Percentiles rank a stretch among this genome's conserved stretches.
Conservation (phyloP, 768 basidiomycete species). For the Neoboletus subvelutipes region DNA sequence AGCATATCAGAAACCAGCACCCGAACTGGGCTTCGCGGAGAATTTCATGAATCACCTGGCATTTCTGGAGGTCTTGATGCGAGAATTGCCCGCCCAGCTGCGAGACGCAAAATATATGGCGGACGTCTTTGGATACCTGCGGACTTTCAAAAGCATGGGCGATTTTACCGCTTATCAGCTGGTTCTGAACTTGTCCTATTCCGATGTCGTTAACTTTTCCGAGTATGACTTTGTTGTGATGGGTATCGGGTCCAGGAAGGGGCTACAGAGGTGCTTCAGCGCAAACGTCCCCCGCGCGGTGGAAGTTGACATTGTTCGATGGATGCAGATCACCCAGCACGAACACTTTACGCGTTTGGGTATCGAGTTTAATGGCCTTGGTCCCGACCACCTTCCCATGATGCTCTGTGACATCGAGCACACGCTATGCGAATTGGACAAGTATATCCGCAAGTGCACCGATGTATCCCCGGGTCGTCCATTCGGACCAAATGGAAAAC, state of each 20-base stretch:
- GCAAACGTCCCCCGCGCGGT: conserved; percentile 38
- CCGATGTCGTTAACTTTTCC: conserved; percentile 56
- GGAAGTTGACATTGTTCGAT: conserved; percentile 61
- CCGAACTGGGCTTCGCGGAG: conserved; percentile 47
- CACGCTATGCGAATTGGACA: conserved; percentile 75
- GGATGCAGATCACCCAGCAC: conserved; percentile 58
- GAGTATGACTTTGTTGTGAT: conserved; percentile 68
- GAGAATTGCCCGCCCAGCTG: conserved; percentile 51
- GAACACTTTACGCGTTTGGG: conserved; percentile 62
- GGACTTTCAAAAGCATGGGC: conserved; percentile 69
- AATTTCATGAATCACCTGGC: conserved; percentile 62
- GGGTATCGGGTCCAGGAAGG: conserved; percentile 65
- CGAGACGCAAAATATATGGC: conserved; percentile 51
- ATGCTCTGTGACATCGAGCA: conserved; percentile 76
- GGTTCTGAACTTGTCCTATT: conserved; percentile 58
- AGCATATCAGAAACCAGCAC: conserved; percentile 72
- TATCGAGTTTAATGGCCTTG: conserved; percentile 50
- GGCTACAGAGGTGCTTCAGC: conserved; percentile 69
- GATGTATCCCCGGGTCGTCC: conserved; percentile 33
- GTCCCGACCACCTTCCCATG: conserved; percentile 49
- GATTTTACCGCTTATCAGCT: conserved; percentile 73
- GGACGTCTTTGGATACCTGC: conserved; percentile 61
- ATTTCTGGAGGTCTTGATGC: conserved; percentile 61
- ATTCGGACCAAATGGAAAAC: conserved; percentile 35
- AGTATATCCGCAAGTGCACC: conserved; percentile 56